Evolutionary conservation across 2,329 filamentous ascomycete genomes (phyloP).

Genomic region (Colletotrichum destructivum): DNA sequence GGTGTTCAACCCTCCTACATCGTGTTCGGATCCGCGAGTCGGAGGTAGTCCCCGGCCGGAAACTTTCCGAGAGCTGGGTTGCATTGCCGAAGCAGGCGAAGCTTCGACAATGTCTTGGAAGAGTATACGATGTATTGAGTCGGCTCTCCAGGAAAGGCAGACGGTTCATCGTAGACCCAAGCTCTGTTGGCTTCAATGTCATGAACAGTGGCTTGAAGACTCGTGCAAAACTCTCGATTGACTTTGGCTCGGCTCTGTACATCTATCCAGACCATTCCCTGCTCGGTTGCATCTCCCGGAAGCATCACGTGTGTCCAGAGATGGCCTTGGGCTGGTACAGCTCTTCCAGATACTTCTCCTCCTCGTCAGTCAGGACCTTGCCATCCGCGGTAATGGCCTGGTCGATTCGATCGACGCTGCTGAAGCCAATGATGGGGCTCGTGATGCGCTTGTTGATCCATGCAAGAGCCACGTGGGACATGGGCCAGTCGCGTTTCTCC

Average conservation of each 20-base stretch:
- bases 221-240: neutral
- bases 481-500: conserved; percentile 69
- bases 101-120: neutral
- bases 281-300: neutral
- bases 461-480: conserved; percentile 75
- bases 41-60: neutral
- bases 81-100: neutral
- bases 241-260: neutral
- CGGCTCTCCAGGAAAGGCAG: no score
- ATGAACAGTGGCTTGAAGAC: neutral
- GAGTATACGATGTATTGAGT: no score
- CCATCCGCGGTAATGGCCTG: conserved; percentile 67
- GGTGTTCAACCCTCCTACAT: neutral
- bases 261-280: neutral
- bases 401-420: conserved; percentile 71
- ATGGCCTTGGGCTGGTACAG: conserved; percentile 70
- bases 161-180: no score
- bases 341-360: conserved; percentile 74
- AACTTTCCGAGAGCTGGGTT: neutral
- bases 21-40: conserved; percentile 17
- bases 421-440: conserved; percentile 75
- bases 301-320: conserved; percentile 28
- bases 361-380: conserved; percentile 69
- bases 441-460: conserved; percentile 71
- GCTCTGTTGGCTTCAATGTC: neutral